Evolutionary conservation across 345 rosid species (phyloP).

Genomic region (Eucalyptus grandis): DNA sequence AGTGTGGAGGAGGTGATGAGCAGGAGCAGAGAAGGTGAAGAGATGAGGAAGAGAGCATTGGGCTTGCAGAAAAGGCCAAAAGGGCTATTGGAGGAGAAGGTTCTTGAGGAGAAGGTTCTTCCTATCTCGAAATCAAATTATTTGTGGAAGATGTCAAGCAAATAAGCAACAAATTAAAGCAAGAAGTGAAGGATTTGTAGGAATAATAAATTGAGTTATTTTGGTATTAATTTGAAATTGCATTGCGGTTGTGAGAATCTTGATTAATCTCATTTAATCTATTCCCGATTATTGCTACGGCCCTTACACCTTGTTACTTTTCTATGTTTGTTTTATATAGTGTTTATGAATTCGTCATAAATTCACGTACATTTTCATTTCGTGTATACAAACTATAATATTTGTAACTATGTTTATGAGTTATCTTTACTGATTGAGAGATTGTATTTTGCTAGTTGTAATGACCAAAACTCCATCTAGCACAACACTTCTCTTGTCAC

Average conservation of each 20-base stretch:
- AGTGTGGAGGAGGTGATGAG: slow-evolving; percentile 1
- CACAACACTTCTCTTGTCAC: background rate
- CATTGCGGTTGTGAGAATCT: background rate
- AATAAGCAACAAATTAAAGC: background rate
- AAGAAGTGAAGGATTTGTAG: background rate
- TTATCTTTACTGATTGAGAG: background rate
- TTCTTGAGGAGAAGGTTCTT: slow-evolving; percentile 16
- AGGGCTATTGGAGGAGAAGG: slow-evolving; percentile 2
- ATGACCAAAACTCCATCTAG: background rate
- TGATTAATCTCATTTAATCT: background rate
- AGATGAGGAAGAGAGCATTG: slow-evolving; percentile 5
- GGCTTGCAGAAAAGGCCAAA: slow-evolving; percentile 2
- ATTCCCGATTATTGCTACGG: rapidly evolving
- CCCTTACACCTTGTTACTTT: too few species aligned
- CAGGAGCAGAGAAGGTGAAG: background rate
- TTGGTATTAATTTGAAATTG: background rate
- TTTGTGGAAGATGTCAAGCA: background rate
- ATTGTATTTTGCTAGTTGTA: background rate
- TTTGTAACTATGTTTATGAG: too few species aligned
- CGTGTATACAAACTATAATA: background rate
- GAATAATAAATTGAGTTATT: background rate
- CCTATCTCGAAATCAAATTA: background rate
- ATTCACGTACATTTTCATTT: background rate
- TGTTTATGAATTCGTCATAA: background rate
- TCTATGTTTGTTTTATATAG: background rate